Conservation (phyloP, 2,329 filamentous ascomycete species). For the Botryotinia calthae region DNA sequence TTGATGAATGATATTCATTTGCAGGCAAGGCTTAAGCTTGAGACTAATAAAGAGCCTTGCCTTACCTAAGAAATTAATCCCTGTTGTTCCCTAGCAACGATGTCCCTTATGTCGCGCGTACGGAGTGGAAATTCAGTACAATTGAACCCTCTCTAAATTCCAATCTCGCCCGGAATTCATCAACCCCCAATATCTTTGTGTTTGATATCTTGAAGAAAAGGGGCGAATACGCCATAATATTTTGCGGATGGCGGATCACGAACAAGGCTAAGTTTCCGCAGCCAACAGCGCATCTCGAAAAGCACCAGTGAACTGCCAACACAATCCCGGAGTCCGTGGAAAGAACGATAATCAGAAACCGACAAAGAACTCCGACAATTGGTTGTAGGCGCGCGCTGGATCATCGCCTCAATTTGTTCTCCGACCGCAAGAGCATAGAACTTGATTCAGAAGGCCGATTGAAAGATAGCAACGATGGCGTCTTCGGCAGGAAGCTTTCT, state of each 20-base stretch:
- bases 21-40: conserved; percentile 6
- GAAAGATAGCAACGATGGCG: conserved; percentile 30
- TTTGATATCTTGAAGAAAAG: conserved; percentile 1
- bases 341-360: not conserved
- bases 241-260: conserved; percentile 17
- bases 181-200: not conserved
- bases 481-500: conserved; percentile 54
- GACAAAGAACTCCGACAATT: not conserved
- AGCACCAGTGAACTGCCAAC: conserved; percentile 13
- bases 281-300: conserved; percentile 17
- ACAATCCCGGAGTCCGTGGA: not conserved
- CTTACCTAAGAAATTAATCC: conserved; percentile 17
- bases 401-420: not conserved
- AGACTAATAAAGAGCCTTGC: conserved; percentile 1
- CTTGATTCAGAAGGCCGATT: not conserved
- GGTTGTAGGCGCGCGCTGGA: not conserved
- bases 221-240: conserved; percentile 15
- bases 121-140: conserved; percentile 10
- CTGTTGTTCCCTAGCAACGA: conserved; percentile 3
- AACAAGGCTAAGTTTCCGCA: conserved; percentile 22
- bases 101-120: conserved; percentile 8
- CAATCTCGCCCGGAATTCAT: conserved; percentile 3
- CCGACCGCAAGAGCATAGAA: not conserved
- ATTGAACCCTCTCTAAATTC: conserved; percentile 1
- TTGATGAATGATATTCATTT: not conserved